phyloP scores from a whole-genome alignment of 768 basidiomycete genomes.

The Lepiota subincarnata region DNA sequence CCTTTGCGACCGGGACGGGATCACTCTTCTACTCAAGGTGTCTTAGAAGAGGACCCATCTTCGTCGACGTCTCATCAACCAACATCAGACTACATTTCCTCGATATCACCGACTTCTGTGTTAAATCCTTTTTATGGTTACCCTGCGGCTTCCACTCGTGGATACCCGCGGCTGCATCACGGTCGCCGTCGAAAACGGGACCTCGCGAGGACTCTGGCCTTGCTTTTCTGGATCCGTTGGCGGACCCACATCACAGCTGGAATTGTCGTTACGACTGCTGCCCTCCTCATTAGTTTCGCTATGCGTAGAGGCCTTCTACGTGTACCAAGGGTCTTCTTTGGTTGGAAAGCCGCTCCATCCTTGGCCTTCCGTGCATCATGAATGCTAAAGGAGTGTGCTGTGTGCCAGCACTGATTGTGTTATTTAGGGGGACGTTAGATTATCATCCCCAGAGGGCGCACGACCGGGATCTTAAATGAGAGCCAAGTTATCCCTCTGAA shows the following conservation, averaged over 20 bases:
- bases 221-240: constrained; percentile 70
- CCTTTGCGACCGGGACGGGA: constrained; percentile 33
- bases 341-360: constrained; percentile 4
- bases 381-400: background rate
- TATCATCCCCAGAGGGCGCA: background rate
- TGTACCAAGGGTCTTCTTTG: constrained; percentile 11
- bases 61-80: constrained; percentile 13
- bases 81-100: constrained; percentile 19
- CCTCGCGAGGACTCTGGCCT: constrained; percentile 54
- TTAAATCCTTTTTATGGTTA: constrained; percentile 78
- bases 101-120: constrained; percentile 52
- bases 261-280: constrained; percentile 27
- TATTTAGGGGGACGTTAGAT: background rate
- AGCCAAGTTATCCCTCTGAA: background rate
- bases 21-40: constrained; percentile 11
- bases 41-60: constrained; percentile 12
- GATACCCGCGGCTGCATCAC: constrained; percentile 43
- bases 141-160: constrained; percentile 35
- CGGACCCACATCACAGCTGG: constrained; percentile 34
- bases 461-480: background rate
- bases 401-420: background rate
- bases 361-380: background rate
- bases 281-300: constrained; percentile 25
- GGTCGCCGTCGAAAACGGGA: constrained; percentile 70
- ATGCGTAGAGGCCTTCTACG: constrained; percentile 17